Percentiles rank a stretch among this genome's conserved stretches.
Conservation (phyloP, 192 early-diverging fungal species). For the Ramicandelaber brevisporus region DNA sequence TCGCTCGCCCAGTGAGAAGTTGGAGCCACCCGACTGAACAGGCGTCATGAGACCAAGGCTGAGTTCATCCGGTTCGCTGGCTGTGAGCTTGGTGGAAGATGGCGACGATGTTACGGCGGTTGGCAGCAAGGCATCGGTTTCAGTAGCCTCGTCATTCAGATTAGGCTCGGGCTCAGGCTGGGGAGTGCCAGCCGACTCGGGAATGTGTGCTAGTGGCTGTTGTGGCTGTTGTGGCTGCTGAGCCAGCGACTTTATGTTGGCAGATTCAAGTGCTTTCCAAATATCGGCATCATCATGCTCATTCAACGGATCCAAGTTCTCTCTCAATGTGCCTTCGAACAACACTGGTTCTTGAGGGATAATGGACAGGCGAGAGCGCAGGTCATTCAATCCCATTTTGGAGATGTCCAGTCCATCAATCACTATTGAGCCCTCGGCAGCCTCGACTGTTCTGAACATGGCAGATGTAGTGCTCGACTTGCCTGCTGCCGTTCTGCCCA, state of each 20-base stretch:
- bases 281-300: constrained; percentile 20
- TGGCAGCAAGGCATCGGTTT: no score
- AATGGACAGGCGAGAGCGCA: constrained; percentile 33
- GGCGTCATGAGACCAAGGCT: no score
- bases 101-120: no score
- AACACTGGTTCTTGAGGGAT: constrained; percentile 65
- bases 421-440: constrained; percentile 23
- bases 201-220: no score
- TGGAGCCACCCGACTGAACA: constrained; percentile 43
- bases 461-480: constrained; percentile 26
- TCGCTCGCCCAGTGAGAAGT: constrained; percentile 62
- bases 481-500: constrained; percentile 37
- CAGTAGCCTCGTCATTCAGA: no score
- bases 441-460: constrained; percentile 33
- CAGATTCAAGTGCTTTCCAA: no score
- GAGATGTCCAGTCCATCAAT: constrained; percentile 34
- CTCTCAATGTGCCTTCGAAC: constrained; percentile 27
- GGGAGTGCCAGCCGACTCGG: no score
- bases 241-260: no score
- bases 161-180: no score
- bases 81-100: no score
- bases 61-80: no score
- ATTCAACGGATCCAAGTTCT: constrained; percentile 19
- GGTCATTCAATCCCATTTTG: constrained; percentile 11
- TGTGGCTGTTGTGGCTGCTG: no score